Percentiles rank a stretch among this genome's conserved stretches.
These are phyloP conservation scores for Ogataea dorogensis DNA, from an alignment of 805 yeast species.

Conservation along the genomic window DNA sequence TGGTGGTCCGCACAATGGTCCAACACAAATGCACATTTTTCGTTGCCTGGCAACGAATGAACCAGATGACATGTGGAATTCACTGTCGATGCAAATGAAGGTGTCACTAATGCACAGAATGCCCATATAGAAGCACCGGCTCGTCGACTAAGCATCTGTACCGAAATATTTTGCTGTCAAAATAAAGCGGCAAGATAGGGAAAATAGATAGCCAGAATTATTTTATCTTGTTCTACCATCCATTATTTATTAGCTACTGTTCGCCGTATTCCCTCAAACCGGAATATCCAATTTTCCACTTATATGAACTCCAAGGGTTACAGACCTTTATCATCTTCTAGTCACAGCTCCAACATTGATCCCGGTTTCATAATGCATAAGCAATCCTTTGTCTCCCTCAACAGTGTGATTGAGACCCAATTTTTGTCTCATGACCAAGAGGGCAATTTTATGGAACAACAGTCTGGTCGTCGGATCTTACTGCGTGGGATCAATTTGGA, in stretches of 20 bases:
- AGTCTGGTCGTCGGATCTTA: slow-evolving; percentile 55
- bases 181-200: slow-evolving; percentile 13
- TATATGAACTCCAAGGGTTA: slow-evolving; percentile 19
- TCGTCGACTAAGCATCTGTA: slow-evolving; percentile 8
- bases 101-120: background rate
- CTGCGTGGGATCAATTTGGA: slow-evolving; percentile 83
- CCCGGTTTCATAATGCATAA: slow-evolving; percentile 13
- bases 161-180: background rate
- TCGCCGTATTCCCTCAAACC: background rate
- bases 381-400: slow-evolving; percentile 16
- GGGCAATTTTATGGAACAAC: slow-evolving; percentile 57
- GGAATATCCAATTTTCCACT: slow-evolving; percentile 1
- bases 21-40: slow-evolving; percentile 32
- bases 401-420: slow-evolving; percentile 22
- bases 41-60: slow-evolving; percentile 18
- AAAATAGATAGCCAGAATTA: slow-evolving; percentile 2
- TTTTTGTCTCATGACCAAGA: slow-evolving; percentile 35
- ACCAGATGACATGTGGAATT: slow-evolving; percentile 22
- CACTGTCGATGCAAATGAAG: background rate
- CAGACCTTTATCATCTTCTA: slow-evolving; percentile 12
- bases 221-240: slow-evolving; percentile 7
- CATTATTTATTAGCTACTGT: background rate
- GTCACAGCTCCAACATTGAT: slow-evolving; percentile 3
- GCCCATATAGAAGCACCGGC: background rate
- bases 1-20: slow-evolving; percentile 28